These are phyloP conservation scores for Wickerhamomyces strasburgensis DNA, from an alignment of 805 yeast genomes.

Conservation along the genomic window DNA sequence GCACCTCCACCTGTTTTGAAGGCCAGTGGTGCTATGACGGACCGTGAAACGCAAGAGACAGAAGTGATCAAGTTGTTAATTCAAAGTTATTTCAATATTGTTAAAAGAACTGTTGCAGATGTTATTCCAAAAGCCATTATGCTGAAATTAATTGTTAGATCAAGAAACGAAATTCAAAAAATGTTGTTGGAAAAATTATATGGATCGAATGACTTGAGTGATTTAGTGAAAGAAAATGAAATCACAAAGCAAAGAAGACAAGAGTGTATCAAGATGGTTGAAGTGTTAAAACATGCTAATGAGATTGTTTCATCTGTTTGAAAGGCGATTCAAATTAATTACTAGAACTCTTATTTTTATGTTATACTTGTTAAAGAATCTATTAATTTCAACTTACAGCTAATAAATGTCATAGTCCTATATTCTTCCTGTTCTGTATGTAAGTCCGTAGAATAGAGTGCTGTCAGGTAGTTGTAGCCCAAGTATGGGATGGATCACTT, in stretches of 20 bases:
- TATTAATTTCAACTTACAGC: no score
- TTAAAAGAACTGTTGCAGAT: constrained; percentile 89
- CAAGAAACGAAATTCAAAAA: constrained; percentile 86
- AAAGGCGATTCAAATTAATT: not conserved
- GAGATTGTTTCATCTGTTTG: constrained; percentile 57
- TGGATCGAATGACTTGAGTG: constrained; percentile 65
- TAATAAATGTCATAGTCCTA: no score
- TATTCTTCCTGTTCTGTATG: no score
- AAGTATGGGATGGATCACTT: no score
- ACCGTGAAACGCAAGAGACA: constrained; percentile 93
- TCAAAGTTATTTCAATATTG: constrained; percentile 85
- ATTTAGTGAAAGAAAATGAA: constrained; percentile 87
- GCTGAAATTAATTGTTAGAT: constrained; percentile 81
- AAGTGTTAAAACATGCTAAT: constrained; percentile 81
- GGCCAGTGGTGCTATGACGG: constrained; percentile 87
- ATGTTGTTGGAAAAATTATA: constrained; percentile 84
- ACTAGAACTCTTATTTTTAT: not conserved
- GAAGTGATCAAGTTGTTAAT: constrained; percentile 93
- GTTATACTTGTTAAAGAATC: no score
- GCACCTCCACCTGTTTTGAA: constrained; percentile 94
- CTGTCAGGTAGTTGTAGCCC: no score
- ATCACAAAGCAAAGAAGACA: constrained; percentile 88
- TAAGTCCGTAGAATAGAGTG: no score
- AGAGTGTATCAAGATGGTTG: constrained; percentile 94
- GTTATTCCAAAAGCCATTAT: constrained; percentile 92